These are phyloP conservation scores for Chytriomyces hyalinus DNA, from an alignment of 192 early-diverging fungal species.

Conservation along the genomic window DNA sequence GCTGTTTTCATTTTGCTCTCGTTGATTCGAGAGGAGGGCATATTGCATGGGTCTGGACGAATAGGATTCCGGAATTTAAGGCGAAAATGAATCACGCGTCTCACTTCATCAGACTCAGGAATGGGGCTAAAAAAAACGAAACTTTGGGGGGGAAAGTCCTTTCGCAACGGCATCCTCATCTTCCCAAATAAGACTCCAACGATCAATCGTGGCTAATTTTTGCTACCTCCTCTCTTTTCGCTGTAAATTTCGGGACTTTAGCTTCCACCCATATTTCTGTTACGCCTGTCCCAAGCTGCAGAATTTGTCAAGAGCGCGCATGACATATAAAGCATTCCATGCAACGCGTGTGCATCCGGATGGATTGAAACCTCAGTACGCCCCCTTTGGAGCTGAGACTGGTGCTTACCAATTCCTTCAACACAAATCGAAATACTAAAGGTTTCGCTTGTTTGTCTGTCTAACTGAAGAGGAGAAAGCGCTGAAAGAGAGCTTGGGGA, in stretches of 20 bases:
- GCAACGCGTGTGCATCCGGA: slow-evolving; percentile 15
- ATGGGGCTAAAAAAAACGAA: not conserved
- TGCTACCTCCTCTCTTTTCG: too few relatives aligned
- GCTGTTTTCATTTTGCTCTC: not conserved
- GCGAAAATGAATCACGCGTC: not conserved
- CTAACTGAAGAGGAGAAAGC: not conserved
- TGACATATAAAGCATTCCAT: not conserved
- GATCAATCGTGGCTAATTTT: too few relatives aligned
- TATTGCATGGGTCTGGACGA: not conserved
- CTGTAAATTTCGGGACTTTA: not conserved
- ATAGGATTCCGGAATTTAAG: not conserved
- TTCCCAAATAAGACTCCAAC: too few relatives aligned
- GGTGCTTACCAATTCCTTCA: not conserved
- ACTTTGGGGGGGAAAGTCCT: not conserved
- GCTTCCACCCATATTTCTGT: slow-evolving; percentile 22
- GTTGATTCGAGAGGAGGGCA: not conserved
- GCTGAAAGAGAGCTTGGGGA: slow-evolving; percentile 1
- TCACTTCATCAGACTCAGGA: not conserved
- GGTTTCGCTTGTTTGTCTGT: not conserved
- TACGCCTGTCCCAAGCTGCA: slow-evolving; percentile 1
- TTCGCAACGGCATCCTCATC: not conserved
- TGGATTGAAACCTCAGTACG: slow-evolving; percentile 22
- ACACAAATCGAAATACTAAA: not conserved
- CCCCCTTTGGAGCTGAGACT: slow-evolving; percentile 5
- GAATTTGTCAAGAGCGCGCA: not conserved